These are phyloP conservation scores for Nicotiana rustica DNA, from an alignment of 305 asterid genomes.

Conservation along the genomic window DNA sequence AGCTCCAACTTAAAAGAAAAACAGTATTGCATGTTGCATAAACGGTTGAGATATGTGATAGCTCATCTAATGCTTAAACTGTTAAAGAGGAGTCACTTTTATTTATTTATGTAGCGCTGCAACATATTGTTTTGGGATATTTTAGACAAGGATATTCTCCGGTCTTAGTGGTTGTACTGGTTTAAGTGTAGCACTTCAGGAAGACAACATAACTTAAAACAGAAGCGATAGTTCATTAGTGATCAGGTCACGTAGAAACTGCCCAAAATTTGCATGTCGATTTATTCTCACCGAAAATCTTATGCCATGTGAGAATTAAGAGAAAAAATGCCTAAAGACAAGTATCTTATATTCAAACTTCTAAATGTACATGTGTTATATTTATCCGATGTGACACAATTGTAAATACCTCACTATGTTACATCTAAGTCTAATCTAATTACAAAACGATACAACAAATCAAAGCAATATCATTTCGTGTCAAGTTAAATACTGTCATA, in stretches of 20 bases:
- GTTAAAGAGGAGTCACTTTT: background rate
- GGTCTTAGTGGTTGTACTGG: background rate
- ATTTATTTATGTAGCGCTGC: background rate
- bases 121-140: constrained; percentile 23
- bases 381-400: no score
- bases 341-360: no score
- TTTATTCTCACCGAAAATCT: no score
- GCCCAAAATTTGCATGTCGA: no score
- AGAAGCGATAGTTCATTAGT: no score
- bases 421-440: background rate
- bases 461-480: background rate
- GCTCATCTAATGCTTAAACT: constrained; percentile 6
- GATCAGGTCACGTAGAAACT: no score
- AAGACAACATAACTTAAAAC: no score
- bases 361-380: no score
- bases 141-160: background rate
- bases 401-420: no score
- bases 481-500: background rate
- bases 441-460: background rate
- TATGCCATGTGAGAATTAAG: no score
- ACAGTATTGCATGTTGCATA: constrained; percentile 25
- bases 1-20: constrained; percentile 30
- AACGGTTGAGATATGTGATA: constrained; percentile 1
- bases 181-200: no score
- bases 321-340: no score